Evolutionary conservation across 345 rosid genomes (phyloP).

Genomic region (Citrus mangshanensis): DNA sequence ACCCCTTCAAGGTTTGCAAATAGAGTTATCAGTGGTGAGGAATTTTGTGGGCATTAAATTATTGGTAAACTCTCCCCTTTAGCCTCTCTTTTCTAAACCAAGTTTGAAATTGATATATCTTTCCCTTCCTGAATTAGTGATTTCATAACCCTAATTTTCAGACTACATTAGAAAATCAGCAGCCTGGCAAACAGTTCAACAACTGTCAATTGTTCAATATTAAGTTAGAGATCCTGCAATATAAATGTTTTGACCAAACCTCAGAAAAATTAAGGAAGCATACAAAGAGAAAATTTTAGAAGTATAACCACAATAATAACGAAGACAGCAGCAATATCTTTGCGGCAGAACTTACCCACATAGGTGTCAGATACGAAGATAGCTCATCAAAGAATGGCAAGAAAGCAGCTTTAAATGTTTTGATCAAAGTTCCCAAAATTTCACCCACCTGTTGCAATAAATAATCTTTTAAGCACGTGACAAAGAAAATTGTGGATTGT

Average conservation of each 20-base stretch:
- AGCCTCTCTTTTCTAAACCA: neutral
- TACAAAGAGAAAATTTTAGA: neutral
- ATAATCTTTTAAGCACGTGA: neutral
- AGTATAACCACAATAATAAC: neutral
- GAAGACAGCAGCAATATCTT: neutral
- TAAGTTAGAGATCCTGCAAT: neutral
- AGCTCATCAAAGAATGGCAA: slow-evolving; percentile 92
- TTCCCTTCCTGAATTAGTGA: neutral
- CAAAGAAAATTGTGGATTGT: neutral
- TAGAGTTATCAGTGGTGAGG: neutral
- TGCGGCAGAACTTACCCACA: slow-evolving; percentile 82
- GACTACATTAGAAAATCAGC: neutral
- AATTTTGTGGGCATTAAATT: neutral
- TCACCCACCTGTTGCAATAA: slow-evolving; percentile 79
- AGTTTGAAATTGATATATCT: neutral
- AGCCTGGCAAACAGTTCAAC: neutral
- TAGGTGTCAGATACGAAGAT: slow-evolving; percentile 92
- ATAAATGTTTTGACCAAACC: neutral
- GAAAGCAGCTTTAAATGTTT: slow-evolving; percentile 89
- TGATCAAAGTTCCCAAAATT: slow-evolving; percentile 94
- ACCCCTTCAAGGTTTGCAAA: neutral
- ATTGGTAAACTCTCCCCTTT: neutral
- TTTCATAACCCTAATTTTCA: neutral
- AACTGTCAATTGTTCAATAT: neutral
- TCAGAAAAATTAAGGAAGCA: neutral